phyloP scores from a whole-genome alignment of 1,284 basidiomycete species.

The Apiotrichum laibachii region DNA sequence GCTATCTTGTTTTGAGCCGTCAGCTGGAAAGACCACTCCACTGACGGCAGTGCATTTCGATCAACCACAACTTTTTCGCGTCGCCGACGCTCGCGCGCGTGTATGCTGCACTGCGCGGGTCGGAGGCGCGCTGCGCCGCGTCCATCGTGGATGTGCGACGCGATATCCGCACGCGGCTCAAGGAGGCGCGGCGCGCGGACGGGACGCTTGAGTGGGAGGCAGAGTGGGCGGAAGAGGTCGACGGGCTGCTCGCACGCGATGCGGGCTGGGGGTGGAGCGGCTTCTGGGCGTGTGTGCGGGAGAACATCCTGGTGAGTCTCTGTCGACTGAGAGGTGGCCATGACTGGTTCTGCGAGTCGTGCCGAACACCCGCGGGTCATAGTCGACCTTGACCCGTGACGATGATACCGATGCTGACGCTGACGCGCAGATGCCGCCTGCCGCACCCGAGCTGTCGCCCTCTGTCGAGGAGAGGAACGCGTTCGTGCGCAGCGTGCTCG shows the following conservation, averaged over 20 bases:
- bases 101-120: slow-evolving; percentile 50
- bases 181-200: slow-evolving; percentile 11
- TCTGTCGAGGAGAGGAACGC: slow-evolving; percentile 19
- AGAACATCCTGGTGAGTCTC: slow-evolving; percentile 38
- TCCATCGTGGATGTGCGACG: slow-evolving; percentile 53
- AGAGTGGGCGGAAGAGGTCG: slow-evolving; percentile 54
- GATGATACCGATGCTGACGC: background rate
- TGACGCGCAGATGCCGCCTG: slow-evolving; percentile 28
- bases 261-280: slow-evolving; percentile 54
- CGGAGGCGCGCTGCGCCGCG: slow-evolving; percentile 50
- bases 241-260: slow-evolving; percentile 52
- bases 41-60: slow-evolving; percentile 50
- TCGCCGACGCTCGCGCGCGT: slow-evolving; percentile 53
- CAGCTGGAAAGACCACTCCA: no score
- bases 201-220: slow-evolving; percentile 41
- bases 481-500: slow-evolving; percentile 28
- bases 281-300: slow-evolving; percentile 43
- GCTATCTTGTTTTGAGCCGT: no score
- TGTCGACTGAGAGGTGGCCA: background rate
- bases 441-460: slow-evolving; percentile 24
- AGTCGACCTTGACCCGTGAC: no score
- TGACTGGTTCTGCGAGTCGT: no score
- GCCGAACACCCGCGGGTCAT: no score
- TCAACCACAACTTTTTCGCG: slow-evolving; percentile 59
- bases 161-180: slow-evolving; percentile 13